These are phyloP conservation scores for Aspergillus olivimuriae DNA, from an alignment of 495 filamentous ascomycete species.

Conservation along the genomic window DNA sequence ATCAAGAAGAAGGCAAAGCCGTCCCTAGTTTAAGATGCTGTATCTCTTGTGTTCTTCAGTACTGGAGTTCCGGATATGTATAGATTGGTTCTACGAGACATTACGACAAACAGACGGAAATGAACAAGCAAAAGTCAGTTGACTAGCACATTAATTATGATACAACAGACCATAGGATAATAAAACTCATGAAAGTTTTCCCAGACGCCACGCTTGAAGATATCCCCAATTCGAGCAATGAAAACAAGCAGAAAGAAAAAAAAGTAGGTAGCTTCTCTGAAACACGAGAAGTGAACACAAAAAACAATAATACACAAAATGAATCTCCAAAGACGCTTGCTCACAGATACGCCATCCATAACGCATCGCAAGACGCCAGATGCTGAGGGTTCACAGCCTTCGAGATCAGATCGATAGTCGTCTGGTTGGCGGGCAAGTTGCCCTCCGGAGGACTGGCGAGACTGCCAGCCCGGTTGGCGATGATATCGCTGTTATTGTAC, in stretches of 20 bases:
- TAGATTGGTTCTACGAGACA: constrained; percentile 1
- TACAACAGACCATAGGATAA: too few species aligned
- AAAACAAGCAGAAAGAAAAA: constrained; percentile 6
- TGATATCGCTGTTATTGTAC: constrained; percentile 77
- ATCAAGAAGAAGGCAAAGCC: constrained; percentile 80
- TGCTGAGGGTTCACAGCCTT: constrained; percentile 81
- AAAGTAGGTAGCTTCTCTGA: constrained; percentile 5
- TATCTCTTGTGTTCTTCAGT: background rate
- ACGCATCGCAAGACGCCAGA: constrained; percentile 74
- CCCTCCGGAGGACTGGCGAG: constrained; percentile 60
- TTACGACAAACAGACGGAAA: background rate
- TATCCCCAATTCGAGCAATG: constrained; percentile 12
- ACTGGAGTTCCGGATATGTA: background rate
- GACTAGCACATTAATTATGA: constrained; percentile 6
- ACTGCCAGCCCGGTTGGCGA: constrained; percentile 81
- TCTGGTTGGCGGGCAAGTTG: constrained; percentile 89
- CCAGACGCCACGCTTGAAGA: constrained; percentile 33
- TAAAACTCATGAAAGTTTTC: constrained; percentile 14
- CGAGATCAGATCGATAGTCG: constrained; percentile 83
- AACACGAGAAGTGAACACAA: constrained; percentile 14
- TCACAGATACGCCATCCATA: constrained; percentile 97
- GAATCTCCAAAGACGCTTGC: constrained; percentile 8
- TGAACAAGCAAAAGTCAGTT: constrained; percentile 4
- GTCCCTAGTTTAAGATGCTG: constrained; percentile 31
- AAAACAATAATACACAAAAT: constrained; percentile 11